A percentile compares a stretch with the other conserved stretches of the same genome.
Evolutionary conservation across 768 basidiomycete species (phyloP).

Genomic region (Boletus bicolor): DNA sequence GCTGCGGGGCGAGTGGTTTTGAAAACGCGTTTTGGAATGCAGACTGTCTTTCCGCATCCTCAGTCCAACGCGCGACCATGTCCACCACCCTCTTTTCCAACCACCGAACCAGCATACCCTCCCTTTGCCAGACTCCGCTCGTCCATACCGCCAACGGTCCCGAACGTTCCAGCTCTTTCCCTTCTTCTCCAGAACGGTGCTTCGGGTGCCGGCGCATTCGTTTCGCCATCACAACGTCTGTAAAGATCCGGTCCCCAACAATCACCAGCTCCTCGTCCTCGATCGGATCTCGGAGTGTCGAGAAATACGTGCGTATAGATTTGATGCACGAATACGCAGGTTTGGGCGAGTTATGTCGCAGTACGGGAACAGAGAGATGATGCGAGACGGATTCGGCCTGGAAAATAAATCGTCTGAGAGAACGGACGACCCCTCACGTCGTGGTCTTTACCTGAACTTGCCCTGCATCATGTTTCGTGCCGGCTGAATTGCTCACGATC

Average conservation of each 20-base stretch:
- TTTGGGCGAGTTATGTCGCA: constrained; percentile 74
- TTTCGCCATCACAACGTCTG: constrained; percentile 84
- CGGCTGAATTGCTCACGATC: constrained; percentile 93
- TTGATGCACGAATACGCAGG: constrained; percentile 75
- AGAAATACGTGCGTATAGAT: constrained; percentile 74
- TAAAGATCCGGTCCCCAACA: constrained; percentile 91
- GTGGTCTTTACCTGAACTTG: constrained; percentile 66
- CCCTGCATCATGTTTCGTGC: constrained; percentile 71
- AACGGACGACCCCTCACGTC: not conserved
- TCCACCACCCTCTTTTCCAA: constrained; percentile 52
- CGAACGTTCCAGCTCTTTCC: not conserved
- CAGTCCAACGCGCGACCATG: constrained; percentile 41
- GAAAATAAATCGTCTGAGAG: not conserved
- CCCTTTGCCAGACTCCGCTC: constrained; percentile 63
- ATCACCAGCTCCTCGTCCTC: constrained; percentile 66
- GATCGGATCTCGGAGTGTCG: constrained; percentile 52
- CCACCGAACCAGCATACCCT: constrained; percentile 60
- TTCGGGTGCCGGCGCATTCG: constrained; percentile 44
- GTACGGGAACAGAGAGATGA: constrained; percentile 76
- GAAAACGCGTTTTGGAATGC: not conserved
- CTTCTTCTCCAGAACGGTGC: constrained; percentile 4
- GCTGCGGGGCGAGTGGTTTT: not conserved
- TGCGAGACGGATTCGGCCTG: constrained; percentile 86
- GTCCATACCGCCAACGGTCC: constrained; percentile 73
- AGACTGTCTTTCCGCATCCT: not conserved